Evolutionary conservation across 2,329 filamentous ascomycete species (phyloP).

Genomic region (Amphichorda felina): DNA sequence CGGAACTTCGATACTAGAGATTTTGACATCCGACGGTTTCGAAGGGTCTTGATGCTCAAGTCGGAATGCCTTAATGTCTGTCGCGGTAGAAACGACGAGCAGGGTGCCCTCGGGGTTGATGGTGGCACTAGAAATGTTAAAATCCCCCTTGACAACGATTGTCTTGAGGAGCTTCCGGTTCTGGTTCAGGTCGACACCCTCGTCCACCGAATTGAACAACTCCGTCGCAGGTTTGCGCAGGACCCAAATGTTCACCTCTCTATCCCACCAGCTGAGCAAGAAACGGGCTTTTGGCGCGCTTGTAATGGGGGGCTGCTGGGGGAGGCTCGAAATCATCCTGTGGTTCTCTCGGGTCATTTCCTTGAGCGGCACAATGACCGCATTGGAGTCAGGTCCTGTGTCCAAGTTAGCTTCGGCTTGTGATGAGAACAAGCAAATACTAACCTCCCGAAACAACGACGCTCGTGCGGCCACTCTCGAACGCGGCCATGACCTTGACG

Average conservation of each 20-base stretch:
- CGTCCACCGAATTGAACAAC: slow-evolving; percentile 27
- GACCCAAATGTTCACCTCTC: slow-evolving; percentile 75
- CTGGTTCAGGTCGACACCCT: slow-evolving; percentile 29
- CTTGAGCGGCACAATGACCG: slow-evolving; percentile 66
- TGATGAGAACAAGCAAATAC: slow-evolving; percentile 11
- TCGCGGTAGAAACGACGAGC: slow-evolving; percentile 63
- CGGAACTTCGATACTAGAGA: slow-evolving; percentile 56
- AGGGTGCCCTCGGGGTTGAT: slow-evolving; percentile 62
- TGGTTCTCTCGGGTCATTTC: slow-evolving; percentile 72
- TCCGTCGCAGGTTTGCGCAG: slow-evolving; percentile 33
- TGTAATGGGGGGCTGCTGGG: slow-evolving; percentile 61
- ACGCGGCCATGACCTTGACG: slow-evolving; percentile 87
- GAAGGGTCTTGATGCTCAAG: slow-evolving; percentile 40
- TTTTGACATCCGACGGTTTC: slow-evolving; percentile 47
- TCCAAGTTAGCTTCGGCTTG: background rate
- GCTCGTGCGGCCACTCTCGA: slow-evolving; percentile 73
- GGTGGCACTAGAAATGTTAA: slow-evolving; percentile 66
- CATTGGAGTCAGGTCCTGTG: slow-evolving; percentile 71
- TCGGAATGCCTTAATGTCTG: slow-evolving; percentile 67
- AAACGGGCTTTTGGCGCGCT: slow-evolving; percentile 65
- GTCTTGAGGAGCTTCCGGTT: slow-evolving; percentile 58
- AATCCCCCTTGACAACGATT: slow-evolving; percentile 60
- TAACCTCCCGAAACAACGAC: slow-evolving; percentile 84
- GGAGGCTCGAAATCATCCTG: slow-evolving; percentile 69
- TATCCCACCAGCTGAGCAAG: slow-evolving; percentile 85